Base-by-base conservation (phyloP, 148 eudicot genomes). In the Fallopia convolvulus region DNA sequence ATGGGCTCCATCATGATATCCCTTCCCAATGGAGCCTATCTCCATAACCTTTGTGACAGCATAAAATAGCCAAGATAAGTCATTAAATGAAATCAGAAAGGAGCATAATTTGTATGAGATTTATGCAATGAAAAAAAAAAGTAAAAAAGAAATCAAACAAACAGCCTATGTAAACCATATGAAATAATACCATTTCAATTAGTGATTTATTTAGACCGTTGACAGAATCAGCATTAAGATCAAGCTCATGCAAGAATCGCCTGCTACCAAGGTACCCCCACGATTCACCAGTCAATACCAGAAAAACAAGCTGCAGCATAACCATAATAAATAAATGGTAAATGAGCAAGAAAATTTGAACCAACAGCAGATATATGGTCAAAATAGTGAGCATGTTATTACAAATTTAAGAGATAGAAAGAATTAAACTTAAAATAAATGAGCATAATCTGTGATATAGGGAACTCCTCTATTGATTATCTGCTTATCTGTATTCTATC, bases 261-360 rank as follows among this genome's bases (percentile, higher is more conserved):
- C 97, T 86, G 86, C 99, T 96, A 56, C 99, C 99, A 48, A 96
- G 90, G 80, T 86, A 96, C 76, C 99, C 99, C 99, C 99, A 96
- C 53, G 95, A 86, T 85, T 96, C 99, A 53, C 99, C 99, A 75
- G 99, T 96, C 74, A 93, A 85, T 81, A 89, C 86, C 80, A 89
- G 79, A 77, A 92, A 95, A 74, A 90, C 94, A 81, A 95, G 91
- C 97, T 95, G 91, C 80, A 81, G 66, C 72, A 12, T 26, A 36
- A 33, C 11, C 26, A 46, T 23, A 26, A 56, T 30, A 63, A 9
- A 63, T 0, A 76, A 20, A 17, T 4, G 72, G 30, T 40, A 61
- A 55, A 26, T 33, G 12, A 56, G 48, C 60, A 17, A 74, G 33
- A 18, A 12, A 74, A 33, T 11, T 8, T n/a, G 48, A 47, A 42